Evolutionary conservation across 768 basidiomycete genomes (phyloP).

Genomic region (Mycena epipterygia): DNA sequence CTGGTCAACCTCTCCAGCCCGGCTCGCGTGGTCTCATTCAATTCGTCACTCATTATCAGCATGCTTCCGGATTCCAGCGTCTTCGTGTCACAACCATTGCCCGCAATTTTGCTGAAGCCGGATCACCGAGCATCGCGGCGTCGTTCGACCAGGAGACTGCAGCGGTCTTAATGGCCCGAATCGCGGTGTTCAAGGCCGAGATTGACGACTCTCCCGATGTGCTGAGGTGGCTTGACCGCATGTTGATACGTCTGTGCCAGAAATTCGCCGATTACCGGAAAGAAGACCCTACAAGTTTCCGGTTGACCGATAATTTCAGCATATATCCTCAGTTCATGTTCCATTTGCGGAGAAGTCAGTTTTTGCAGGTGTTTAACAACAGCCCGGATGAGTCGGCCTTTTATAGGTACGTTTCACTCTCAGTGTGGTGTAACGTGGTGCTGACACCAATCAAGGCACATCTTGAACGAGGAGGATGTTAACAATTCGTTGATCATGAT

Average conservation of each 20-base stretch:
- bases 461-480: conserved; percentile 96
- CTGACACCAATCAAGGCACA: conserved; percentile 69
- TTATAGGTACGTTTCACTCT: conserved; percentile 78
- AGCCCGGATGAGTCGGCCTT: conserved; percentile 99
- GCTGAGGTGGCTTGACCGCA: conserved; percentile 95
- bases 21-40: conserved; percentile 96
- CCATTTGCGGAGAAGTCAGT: conserved; percentile 96
- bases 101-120: conserved; percentile 96
- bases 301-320: conserved; percentile 94
- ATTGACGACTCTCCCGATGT: conserved; percentile 99
- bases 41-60: conserved; percentile 99
- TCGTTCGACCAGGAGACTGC: conserved; percentile 99
- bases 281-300: conserved; percentile 95
- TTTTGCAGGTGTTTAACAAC: conserved; percentile 99
- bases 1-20: conserved; percentile 91
- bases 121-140: conserved; percentile 92
- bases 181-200: conserved; percentile 99
- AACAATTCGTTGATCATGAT: conserved; percentile 99
- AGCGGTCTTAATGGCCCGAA: conserved; percentile 97
- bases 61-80: conserved; percentile 94
- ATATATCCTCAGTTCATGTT: conserved; percentile 99
- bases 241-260: conserved; percentile 98
- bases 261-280: conserved; percentile 99
- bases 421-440: conserved; percentile 13
- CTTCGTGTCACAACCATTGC: conserved; percentile 98